Conservation (phyloP, 2,329 filamentous ascomycete species). For the Botrytis galanthina region DNA sequence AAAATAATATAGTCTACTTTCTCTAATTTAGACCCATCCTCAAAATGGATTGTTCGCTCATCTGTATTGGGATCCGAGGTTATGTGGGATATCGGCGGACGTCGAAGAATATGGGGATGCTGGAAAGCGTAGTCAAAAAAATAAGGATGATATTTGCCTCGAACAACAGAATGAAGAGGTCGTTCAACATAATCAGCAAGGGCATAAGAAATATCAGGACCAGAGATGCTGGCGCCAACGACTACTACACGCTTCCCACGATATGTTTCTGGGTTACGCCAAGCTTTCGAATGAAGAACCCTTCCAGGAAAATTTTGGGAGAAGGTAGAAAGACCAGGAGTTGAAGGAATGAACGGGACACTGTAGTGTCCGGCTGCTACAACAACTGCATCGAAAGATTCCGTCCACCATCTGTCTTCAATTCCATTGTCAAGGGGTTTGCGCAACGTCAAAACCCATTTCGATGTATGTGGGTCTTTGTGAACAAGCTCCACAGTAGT, state of each 20-base stretch:
- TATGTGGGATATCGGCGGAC: constrained; percentile 50
- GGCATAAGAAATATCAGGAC: constrained; percentile 58
- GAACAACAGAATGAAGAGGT: constrained; percentile 54
- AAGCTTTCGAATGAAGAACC: constrained; percentile 71
- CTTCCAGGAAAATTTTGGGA: constrained; percentile 51
- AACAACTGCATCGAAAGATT: constrained; percentile 64
- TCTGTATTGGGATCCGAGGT: constrained; percentile 32
- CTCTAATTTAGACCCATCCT: constrained; percentile 51
- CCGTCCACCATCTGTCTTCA: constrained; percentile 60
- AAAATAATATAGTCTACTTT: constrained; percentile 63
- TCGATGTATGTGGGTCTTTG: constrained; percentile 43
- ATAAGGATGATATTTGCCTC: constrained; percentile 52
- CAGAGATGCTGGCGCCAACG: constrained; percentile 64
- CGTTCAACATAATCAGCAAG: constrained; percentile 46
- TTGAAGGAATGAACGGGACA: constrained; percentile 60
- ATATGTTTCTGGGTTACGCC: constrained; percentile 61
- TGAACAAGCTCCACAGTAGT: constrained; percentile 61
- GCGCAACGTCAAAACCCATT: constrained; percentile 55
- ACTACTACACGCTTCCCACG: constrained; percentile 53
- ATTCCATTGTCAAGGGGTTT: constrained; percentile 40
- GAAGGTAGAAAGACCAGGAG: constrained; percentile 57
- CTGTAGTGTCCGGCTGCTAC: constrained; percentile 67
- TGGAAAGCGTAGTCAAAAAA: constrained; percentile 59
- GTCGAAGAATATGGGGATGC: constrained; percentile 51
- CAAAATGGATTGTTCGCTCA: constrained; percentile 51